These are phyloP conservation scores for Pseudogymnoascus sp. DNA, from an alignment of 2,329 filamentous ascomycete genomes.

Conservation along the genomic window DNA sequence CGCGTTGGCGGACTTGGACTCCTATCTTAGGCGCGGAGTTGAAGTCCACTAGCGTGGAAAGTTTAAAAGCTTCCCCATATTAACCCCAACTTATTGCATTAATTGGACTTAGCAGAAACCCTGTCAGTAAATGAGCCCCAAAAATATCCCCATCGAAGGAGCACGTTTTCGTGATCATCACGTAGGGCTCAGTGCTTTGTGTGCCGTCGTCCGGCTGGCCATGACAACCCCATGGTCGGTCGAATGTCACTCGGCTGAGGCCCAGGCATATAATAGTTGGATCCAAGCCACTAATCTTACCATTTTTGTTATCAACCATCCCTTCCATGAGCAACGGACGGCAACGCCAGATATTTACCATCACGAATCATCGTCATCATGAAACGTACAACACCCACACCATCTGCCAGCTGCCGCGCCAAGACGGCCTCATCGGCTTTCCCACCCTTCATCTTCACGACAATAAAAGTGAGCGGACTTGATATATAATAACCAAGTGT, in stretches of 20 bases:
- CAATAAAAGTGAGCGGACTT: no score
- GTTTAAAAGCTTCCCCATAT: neutral
- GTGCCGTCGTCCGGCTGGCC: neutral
- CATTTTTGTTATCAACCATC: no score
- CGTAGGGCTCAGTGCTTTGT: neutral
- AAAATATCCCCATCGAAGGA: neutral
- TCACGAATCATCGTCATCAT: no score
- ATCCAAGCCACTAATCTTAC: no score
- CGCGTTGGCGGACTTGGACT: conserved; percentile 5
- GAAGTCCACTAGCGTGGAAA: conserved; percentile 2
- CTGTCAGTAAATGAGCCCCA: neutral
- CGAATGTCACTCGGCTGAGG: neutral
- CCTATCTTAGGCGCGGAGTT: conserved; percentile 4
- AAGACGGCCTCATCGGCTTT: no score
- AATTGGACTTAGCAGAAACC: neutral
- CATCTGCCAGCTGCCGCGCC: no score
- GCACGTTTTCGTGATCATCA: neutral
- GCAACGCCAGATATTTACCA: no score
- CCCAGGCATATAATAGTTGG: neutral
- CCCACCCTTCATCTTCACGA: no score
- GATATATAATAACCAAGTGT: no score
- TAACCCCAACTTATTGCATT: neutral
- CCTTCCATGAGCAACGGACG: no score
- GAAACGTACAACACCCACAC: no score
- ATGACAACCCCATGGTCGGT: neutral